Evolutionary conservation across 139 green algal species (phyloP).

Genomic region (Nannochloris sp.): DNA sequence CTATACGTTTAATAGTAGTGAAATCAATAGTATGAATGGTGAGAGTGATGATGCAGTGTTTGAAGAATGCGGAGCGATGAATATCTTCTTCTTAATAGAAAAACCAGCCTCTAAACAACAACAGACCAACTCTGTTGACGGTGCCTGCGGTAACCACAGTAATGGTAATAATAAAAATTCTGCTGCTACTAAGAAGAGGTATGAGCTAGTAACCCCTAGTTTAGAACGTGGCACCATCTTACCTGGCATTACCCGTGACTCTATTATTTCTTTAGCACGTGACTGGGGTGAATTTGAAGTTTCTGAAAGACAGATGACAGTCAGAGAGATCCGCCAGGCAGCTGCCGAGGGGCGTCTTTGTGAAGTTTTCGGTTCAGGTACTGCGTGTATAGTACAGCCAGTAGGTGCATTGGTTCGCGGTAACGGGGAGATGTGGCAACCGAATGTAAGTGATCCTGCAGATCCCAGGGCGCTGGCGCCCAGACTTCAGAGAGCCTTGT

Average conservation of each 20-base stretch:
- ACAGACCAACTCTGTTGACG: neutral
- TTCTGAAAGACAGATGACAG: slow-evolving; percentile 33
- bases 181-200: neutral
- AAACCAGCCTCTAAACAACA: too few species aligned
- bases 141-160: too few species aligned
- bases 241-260: slow-evolving; percentile 70
- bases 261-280: slow-evolving; percentile 49
- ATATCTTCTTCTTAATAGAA: slow-evolving; percentile 74
- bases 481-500: slow-evolving; percentile 27
- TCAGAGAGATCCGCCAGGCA: slow-evolving; percentile 32
- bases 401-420: slow-evolving; percentile 34
- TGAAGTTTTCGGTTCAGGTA: slow-evolving; percentile 75
- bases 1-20: slow-evolving; percentile 19
- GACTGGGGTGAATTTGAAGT: slow-evolving; percentile 54
- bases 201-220: slow-evolving; percentile 65
- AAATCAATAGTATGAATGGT: neutral
- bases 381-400: slow-evolving; percentile 71
- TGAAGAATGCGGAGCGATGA: slow-evolving; percentile 75
- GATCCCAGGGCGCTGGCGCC: slow-evolving; percentile 9
- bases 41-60: slow-evolving; percentile 28
- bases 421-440: slow-evolving; percentile 5
- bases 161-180: too few species aligned
- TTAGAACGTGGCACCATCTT: slow-evolving; percentile 71
- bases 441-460: neutral
- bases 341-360: slow-evolving; percentile 36